Evolutionary conservation across 2,329 filamentous ascomycete species (phyloP).

Genomic region (Diplodia corticola): DNA sequence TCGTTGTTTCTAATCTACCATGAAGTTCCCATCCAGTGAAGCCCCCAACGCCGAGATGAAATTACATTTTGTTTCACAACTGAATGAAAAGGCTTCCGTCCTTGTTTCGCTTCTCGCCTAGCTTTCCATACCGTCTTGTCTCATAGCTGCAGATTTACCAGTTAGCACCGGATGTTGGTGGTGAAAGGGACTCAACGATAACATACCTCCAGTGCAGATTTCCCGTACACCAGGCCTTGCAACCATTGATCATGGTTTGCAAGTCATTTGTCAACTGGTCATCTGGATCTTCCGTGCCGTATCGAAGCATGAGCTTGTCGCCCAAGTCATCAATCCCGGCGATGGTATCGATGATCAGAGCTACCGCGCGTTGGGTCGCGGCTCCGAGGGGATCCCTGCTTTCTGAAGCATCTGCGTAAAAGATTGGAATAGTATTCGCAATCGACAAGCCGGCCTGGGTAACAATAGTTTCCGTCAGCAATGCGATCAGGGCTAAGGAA

Average conservation of each 20-base stretch:
- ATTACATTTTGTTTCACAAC: background rate
- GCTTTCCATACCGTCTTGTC: background rate
- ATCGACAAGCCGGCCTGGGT: background rate
- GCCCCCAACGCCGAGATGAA: background rate
- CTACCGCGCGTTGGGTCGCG: background rate
- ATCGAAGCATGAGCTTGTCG: background rate
- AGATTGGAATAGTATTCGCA: background rate
- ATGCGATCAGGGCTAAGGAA: background rate
- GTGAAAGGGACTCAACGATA: background rate
- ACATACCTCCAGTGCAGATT: constrained; percentile 5
- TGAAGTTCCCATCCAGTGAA: background rate
- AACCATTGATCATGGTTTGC: background rate
- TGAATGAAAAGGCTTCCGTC: background rate
- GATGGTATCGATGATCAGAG: background rate
- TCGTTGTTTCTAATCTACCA: background rate
- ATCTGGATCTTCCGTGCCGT: background rate
- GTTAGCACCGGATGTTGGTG: background rate
- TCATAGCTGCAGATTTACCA: background rate
- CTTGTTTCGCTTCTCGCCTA: background rate
- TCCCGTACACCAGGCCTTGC: background rate
- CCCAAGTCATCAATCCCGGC: background rate
- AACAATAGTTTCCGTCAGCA: background rate
- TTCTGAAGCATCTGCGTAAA: background rate
- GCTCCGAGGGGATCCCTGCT: background rate
- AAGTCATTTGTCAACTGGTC: background rate